Conservation (phyloP, 106 monocot species). For the Phalaenopsis aphrodite region DNA sequence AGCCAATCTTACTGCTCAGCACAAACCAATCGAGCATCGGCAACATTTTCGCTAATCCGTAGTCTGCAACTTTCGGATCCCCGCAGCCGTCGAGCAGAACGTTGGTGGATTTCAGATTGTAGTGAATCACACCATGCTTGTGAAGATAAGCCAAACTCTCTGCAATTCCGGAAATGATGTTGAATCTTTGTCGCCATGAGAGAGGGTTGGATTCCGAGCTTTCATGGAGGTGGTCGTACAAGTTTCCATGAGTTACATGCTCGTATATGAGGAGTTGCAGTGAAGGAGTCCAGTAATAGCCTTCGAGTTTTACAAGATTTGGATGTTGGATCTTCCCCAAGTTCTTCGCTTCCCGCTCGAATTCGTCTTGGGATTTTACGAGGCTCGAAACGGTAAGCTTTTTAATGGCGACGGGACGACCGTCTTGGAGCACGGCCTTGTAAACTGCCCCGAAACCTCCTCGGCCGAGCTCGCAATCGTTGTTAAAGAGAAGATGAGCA, state of each 20-base stretch:
- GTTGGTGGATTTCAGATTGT: conserved; percentile 28
- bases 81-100: conserved; percentile 14
- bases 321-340: conserved; percentile 37
- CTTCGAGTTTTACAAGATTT: conserved; percentile 42
- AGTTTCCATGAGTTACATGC: conserved; percentile 29
- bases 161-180: conserved; percentile 15
- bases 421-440: conserved; percentile 20
- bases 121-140: conserved; percentile 12
- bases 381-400: conserved; percentile 47
- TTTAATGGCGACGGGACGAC: conserved; percentile 49
- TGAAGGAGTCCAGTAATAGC: conserved; percentile 59
- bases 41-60: conserved; percentile 32
- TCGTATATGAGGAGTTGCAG: conserved; percentile 58
- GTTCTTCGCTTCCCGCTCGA: conserved; percentile 46
- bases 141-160: conserved; percentile 22
- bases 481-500: conserved; percentile 36
- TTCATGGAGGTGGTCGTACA: conserved; percentile 24
- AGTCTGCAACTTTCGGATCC: conserved; percentile 23
- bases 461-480: conserved; percentile 45
- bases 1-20: conserved; percentile 25
- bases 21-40: conserved; percentile 28
- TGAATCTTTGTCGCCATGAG: conserved; percentile 24
- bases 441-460: conserved; percentile 43
- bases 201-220: conserved; percentile 6
- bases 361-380: conserved; percentile 57